Percentiles rank a stretch among this genome's conserved stretches.
phyloP scores from a whole-genome alignment of 2,329 filamentous ascomycete genomes.

The Ceratocystis ficicola region DNA sequence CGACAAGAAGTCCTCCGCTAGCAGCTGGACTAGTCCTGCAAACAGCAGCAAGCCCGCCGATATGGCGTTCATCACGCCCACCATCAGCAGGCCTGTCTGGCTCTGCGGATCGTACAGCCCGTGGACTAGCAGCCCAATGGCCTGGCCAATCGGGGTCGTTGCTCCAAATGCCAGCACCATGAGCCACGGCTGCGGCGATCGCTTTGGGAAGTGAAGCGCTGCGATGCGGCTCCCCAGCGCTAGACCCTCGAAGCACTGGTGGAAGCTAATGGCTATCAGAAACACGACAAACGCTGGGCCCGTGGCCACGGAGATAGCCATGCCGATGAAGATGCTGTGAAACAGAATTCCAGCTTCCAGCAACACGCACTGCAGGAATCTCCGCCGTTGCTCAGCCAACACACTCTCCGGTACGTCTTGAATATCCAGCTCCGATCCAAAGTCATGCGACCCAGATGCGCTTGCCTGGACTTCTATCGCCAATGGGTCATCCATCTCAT shows the following conservation, averaged over 20 bases:
- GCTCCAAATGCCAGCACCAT: constrained; percentile 67
- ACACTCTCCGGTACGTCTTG: constrained; percentile 19
- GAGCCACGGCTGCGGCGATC: constrained; percentile 66
- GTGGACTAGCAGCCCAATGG: constrained; percentile 66
- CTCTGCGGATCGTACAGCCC: constrained; percentile 69
- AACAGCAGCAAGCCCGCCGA: constrained; percentile 70
- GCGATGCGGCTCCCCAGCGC: constrained; percentile 65
- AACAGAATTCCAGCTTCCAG: constrained; percentile 76
- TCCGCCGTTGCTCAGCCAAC: constrained; percentile 50
- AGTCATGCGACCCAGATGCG: constrained; percentile 25
- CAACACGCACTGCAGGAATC: constrained; percentile 64
- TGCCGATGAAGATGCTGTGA: constrained; percentile 76
- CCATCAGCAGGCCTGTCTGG: constrained; percentile 63
- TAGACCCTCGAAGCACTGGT: constrained; percentile 81
- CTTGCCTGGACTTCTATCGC: constrained; percentile 24
- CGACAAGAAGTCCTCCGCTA: constrained; percentile 72
- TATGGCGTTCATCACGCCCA: constrained; percentile 79
- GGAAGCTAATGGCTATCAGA: constrained; percentile 67
- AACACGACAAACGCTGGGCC: constrained; percentile 70
- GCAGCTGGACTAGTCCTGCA: constrained; percentile 69
- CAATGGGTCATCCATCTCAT: constrained; percentile 40
- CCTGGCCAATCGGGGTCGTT: constrained; percentile 72
- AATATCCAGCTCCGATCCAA: constrained; percentile 22
- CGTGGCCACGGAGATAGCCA: constrained; percentile 71
- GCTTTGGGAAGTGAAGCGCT: constrained; percentile 63